phyloP scores from a whole-genome alignment of 2,329 filamentous ascomycete species.

The Sarocladiaceae sp. region DNA sequence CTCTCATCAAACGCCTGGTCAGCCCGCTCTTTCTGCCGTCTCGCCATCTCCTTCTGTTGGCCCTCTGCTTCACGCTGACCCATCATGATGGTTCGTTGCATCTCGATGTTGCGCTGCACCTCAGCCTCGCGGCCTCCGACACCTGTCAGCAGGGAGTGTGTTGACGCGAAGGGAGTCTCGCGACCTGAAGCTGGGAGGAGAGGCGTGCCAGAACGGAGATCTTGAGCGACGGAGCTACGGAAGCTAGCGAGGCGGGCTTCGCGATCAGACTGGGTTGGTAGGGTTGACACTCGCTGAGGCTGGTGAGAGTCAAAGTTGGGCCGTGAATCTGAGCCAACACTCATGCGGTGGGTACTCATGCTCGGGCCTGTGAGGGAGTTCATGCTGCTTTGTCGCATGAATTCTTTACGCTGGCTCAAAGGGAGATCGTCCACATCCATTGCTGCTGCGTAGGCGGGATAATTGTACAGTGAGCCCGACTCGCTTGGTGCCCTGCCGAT shows the following conservation, averaged over 20 bases:
- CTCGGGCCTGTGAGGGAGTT: constrained; percentile 20
- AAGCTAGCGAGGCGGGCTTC: constrained; percentile 62
- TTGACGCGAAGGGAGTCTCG: constrained; percentile 33
- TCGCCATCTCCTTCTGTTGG: constrained; percentile 54
- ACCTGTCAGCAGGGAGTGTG: constrained; percentile 23
- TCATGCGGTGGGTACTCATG: constrained; percentile 1
- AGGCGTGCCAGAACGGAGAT: constrained; percentile 45
- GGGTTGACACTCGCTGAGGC: constrained; percentile 41
- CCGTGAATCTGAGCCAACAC: constrained; percentile 25
- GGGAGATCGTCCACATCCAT: constrained; percentile 64
- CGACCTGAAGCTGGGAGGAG: constrained; percentile 27
- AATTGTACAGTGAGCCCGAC: constrained; percentile 34
- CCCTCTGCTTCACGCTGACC: constrained; percentile 60
- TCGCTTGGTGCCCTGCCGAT: constrained; percentile 33
- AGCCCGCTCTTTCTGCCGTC: constrained; percentile 50
- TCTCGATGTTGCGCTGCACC: constrained; percentile 45
- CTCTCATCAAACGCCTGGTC: constrained; percentile 66
- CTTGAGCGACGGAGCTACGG: constrained; percentile 60
- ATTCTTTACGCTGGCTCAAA: constrained; percentile 60
- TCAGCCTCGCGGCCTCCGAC: constrained; percentile 32
- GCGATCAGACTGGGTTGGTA: constrained; percentile 40
- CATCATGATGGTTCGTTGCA: constrained; percentile 52
- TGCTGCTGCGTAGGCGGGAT: constrained; percentile 25
- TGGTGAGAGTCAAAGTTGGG: constrained; percentile 50
- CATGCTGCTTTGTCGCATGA: constrained; percentile 50